Base-by-base conservation (phyloP, 2,329 filamentous ascomycete genomes). In the Xylariales sp. region DNA sequence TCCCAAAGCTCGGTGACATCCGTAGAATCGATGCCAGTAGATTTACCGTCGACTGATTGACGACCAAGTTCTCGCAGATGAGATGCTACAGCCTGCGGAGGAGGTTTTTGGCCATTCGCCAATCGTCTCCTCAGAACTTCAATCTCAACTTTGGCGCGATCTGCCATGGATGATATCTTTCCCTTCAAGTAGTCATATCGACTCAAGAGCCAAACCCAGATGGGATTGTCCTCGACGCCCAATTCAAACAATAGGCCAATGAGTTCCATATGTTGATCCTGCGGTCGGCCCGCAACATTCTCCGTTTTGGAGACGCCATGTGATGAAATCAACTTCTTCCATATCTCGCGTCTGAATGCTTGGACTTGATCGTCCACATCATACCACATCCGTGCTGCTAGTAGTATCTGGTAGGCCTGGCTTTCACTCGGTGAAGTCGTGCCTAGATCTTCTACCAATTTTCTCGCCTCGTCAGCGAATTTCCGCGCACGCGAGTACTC, bases 1-100 rank as follows among this genome's bases (percentile, higher is more conserved):
- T 96, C 90, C 93, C 93, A 98, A 46, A 97, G 76, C 51, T 95
- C 89, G 48, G 95, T 76, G 11, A 96, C 76, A 34, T 91, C 84
- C 3, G 83, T 67, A 0, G 83, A 80, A 60, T 98, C 93, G n/a
- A 89, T 74, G 9, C 82, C 77, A 18, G 74, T 70, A 8, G 70
- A 66, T 50, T 75, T 78, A 42, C 77, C 78, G 40, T 81, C 76
- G 5, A 81, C 69, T 1, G 75, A 70, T 54, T 86, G 86, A 5
- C 82, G 81, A 12, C 80, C 77, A 1, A 93, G 76, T 2, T 84
- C 77, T 24, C 86, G 81, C 32, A 98, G 70, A 59, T 95, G 86
- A 0, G 80, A 77, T 29, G 88, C 88, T 24, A 90, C 75, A 2
- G 74, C 68, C 46, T 83, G 79, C 14, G 82, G 68, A 9, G 76